Conservation (phyloP, 371 early-diverging fungal genomes). For the Mucor indicus region DNA sequence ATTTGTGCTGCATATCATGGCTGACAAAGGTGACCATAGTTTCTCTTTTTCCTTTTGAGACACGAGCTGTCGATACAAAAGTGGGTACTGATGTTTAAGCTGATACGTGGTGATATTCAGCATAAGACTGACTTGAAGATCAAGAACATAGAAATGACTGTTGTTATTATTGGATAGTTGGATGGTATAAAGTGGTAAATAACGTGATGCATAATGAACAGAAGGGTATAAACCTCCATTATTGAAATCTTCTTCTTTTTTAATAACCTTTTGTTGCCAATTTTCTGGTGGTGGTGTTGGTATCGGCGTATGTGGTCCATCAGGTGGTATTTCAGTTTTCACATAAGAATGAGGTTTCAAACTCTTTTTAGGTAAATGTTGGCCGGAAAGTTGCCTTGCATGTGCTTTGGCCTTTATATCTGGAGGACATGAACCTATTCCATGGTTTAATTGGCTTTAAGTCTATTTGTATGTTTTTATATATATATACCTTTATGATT, state of each 20-base stretch:
- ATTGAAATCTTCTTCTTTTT: slow-evolving; percentile 27
- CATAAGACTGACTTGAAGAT: slow-evolving; percentile 63
- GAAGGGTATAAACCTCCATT: slow-evolving; percentile 18
- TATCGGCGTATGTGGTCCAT: slow-evolving; percentile 42
- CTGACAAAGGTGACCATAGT: slow-evolving; percentile 68
- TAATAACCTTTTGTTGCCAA: slow-evolving; percentile 37
- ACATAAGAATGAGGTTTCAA: slow-evolving; percentile 15
- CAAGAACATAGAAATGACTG: slow-evolving; percentile 61
- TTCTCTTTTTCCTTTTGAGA: slow-evolving; percentile 59
- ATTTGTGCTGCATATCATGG: slow-evolving; percentile 55
- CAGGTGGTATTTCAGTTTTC: slow-evolving; percentile 28
- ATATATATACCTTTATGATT: slow-evolving; percentile 11
- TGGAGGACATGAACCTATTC: slow-evolving; percentile 19
- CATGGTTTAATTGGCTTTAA: slow-evolving; percentile 27
- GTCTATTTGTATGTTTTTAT: background rate
- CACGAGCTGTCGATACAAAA: slow-evolving; percentile 52
- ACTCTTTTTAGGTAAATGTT: slow-evolving; percentile 37
- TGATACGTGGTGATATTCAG: slow-evolving; percentile 48
- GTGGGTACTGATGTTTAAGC: slow-evolving; percentile 57
- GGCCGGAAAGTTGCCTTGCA: slow-evolving; percentile 34
- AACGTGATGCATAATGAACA: too few species aligned
- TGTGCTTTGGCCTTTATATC: slow-evolving; percentile 17
- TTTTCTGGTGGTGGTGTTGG: slow-evolving; percentile 49
- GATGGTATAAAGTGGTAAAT: slow-evolving; percentile 66
- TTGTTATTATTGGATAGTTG: slow-evolving; percentile 42